Percentiles rank a stretch among this genome's conserved stretches.
Evolutionary conservation across 2,329 filamentous ascomycete species (phyloP).

Genomic region (Apiospora koreana): DNA sequence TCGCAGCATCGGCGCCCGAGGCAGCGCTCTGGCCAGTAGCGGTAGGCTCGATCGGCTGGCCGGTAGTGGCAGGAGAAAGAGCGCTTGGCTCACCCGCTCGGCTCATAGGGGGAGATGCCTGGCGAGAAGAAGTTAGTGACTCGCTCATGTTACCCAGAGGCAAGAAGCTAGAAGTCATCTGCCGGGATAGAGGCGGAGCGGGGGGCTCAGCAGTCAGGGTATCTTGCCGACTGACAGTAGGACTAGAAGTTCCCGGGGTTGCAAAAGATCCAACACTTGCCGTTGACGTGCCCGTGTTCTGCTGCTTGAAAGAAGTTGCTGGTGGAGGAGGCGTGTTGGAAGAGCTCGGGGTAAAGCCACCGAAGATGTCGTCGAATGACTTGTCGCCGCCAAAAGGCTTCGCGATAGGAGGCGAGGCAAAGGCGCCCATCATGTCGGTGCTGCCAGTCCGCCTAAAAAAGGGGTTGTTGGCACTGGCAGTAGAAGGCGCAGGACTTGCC

Average conservation of each 20-base stretch:
- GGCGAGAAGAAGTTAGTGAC: slow-evolving; percentile 75
- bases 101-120: slow-evolving; percentile 72
- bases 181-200: slow-evolving; percentile 70
- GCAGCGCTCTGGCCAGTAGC: slow-evolving; percentile 37
- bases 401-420: slow-evolving; percentile 48
- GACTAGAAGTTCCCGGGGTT: slow-evolving; percentile 59
- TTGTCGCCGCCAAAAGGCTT: slow-evolving; percentile 59
- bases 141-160: slow-evolving; percentile 68
- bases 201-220: slow-evolving; percentile 61
- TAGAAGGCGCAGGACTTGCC: slow-evolving; percentile 69
- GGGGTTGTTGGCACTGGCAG: slow-evolving; percentile 82
- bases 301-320: slow-evolving; percentile 62
- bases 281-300: slow-evolving; percentile 58
- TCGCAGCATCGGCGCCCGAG: slow-evolving; percentile 34
- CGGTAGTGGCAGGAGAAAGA: slow-evolving; percentile 25
- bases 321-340: slow-evolving; percentile 44
- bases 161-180: slow-evolving; percentile 76
- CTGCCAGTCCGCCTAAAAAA: slow-evolving; percentile 80
- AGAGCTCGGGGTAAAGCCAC: slow-evolving; percentile 56
- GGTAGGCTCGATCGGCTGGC: slow-evolving; percentile 40
- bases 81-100: slow-evolving; percentile 48
- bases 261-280: slow-evolving; percentile 53
- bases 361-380: slow-evolving; percentile 86
- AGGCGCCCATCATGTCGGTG: slow-evolving; percentile 59
- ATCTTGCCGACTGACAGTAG: slow-evolving; percentile 63